Evolutionary conservation across 352 stramenopile genomes (phyloP), one percentile per base, ranked within the genome.

Genomic region (Saprolegnia diclina): DNA sequence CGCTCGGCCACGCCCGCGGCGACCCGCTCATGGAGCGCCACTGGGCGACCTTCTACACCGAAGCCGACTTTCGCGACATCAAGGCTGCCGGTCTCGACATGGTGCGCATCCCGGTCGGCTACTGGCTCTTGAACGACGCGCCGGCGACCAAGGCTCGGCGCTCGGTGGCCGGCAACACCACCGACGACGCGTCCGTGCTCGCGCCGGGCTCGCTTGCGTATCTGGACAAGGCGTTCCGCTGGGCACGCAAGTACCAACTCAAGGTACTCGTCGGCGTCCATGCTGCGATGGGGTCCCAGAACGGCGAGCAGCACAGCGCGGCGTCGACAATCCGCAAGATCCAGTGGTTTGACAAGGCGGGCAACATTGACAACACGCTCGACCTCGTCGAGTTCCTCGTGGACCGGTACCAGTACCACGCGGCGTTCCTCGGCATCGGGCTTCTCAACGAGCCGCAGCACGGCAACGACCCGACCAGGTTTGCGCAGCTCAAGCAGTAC

Each of bases 191-290:
- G 45, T 35, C 19, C 18, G 61, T 70, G 29, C 37, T 70, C 37
- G 44, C 70, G 1, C 32, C 61, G 11, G 67, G 70, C 46, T 63
- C 62, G 16, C 57, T 75, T 24, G 65, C 59, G 48, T 76, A 73
- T 64, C 59, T 76, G 26, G 78, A 84, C 63, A 35, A 40, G 26
- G 68, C 81, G 0, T 72, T 84, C 48, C 57, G 57, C 19, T 84
- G 78, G 78, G 78, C 76, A 19, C 71, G 71, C 35, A 77, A 72
- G 64, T 59, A 82, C 61, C 65, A 72, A 6, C 45, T 72, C 26
- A 53, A 59, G n/a, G 67, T 72, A 19, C 48, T 72, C n/a, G 40
- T 72, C n/a, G 59, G 53, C 22, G 40, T 72, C 29, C 44, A 69
- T 9, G 35, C 67, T 10, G 67, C 67, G 22, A 37, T 56, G 19